Base-by-base conservation (phyloP, 2,329 filamentous ascomycete genomes). In the Hypomyces perniciosus region DNA sequence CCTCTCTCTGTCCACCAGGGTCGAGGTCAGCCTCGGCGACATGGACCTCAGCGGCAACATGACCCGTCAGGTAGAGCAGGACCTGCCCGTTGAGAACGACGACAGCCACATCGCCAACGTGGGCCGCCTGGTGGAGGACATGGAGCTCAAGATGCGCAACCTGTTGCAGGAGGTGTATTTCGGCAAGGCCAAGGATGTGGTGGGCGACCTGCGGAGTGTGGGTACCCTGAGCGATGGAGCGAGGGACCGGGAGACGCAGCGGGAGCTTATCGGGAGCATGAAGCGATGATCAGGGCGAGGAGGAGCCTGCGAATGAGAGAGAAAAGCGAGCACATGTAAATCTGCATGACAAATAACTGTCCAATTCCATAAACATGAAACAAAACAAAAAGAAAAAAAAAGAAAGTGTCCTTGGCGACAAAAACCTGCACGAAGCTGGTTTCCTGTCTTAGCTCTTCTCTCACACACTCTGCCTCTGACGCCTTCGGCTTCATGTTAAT, bases 131-230 rank as follows among this genome's bases (percentile, higher is more conserved):
- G 91, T 99, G 47, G 93, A 99, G 77, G 93, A 99, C 70, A 97
- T 99, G 93, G 93, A 99, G 75, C 83, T 96, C 68, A 96, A 96
- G 79, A 97, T 99, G 93, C 83, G 93, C 58, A 99, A 99, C 71
- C 71, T 97, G 70, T 75, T 99, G 68, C 92, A 99, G 77, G 93
- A 99, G 72, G 93, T 99, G 45, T 99, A 99, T 74, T 99, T 99
- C 72, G 93, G 93, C 66, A 99, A 99, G 78, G 92, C 93, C 50
- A 96, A 95, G 80, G 93, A 99, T 71, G 90, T 99, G 3, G 92
- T 99, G 4, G 93, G 92, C 50, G 92, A 99, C 68, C 72, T 99
- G 70, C 81, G 93, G 68, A 97, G 91, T 71, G 80, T 95, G 57
- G 83, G 84, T 46, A 84, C 86, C 56, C 72, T 97, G 68, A 95